A percentile compares a stretch with the other conserved stretches of the same genome.
Conservation (phyloP, 1,284 basidiomycete genomes). For the Cutaneotrichosporon cutaneum region DNA sequence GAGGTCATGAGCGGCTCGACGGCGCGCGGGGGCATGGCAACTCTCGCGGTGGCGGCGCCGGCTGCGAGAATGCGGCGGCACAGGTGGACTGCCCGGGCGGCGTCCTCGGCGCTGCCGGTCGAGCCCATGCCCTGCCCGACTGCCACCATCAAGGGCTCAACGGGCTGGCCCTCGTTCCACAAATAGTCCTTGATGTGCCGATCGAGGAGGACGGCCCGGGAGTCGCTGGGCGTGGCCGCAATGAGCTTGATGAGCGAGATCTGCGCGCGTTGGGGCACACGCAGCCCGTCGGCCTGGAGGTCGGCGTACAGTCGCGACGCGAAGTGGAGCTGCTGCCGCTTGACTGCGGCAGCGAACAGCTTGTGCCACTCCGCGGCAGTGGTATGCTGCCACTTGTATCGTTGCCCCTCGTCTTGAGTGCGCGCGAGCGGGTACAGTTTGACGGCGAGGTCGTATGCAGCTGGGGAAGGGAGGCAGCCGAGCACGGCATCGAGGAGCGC, state of each 20-base stretch:
- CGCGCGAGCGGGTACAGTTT: conserved; percentile 25
- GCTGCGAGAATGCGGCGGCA: conserved; percentile 22
- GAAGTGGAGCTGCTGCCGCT: conserved; percentile 31
- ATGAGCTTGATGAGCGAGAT: conserved; percentile 35
- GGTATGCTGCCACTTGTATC: conserved; percentile 7
- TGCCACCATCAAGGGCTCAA: conserved; percentile 26
- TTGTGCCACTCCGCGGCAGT: conserved; percentile 21
- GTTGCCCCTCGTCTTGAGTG: background rate
- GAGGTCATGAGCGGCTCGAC: conserved; percentile 22
- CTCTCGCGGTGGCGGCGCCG: background rate
- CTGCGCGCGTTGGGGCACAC: conserved; percentile 21
- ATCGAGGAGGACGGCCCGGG: conserved; percentile 40
- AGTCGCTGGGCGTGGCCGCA: conserved; percentile 22
- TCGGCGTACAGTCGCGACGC: conserved; percentile 46
- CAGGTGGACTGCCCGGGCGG: conserved; percentile 34
- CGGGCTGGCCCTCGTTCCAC: conserved; percentile 22
- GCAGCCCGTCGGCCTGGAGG: conserved; percentile 34
- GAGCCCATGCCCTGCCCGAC: conserved; percentile 33
- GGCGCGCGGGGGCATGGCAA: conserved; percentile 14
- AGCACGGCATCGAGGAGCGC: conserved; percentile 2
- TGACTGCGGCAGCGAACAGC: conserved; percentile 25
- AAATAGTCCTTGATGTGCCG: conserved; percentile 45
- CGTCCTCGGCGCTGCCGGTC: conserved; percentile 24
- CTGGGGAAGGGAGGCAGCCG: conserved; percentile 8
- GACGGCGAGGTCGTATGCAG: conserved; percentile 27